These are phyloP conservation scores for Cyclanthera cordifolia DNA, from an alignment of 306 rosid genomes.

Conservation along the genomic window DNA sequence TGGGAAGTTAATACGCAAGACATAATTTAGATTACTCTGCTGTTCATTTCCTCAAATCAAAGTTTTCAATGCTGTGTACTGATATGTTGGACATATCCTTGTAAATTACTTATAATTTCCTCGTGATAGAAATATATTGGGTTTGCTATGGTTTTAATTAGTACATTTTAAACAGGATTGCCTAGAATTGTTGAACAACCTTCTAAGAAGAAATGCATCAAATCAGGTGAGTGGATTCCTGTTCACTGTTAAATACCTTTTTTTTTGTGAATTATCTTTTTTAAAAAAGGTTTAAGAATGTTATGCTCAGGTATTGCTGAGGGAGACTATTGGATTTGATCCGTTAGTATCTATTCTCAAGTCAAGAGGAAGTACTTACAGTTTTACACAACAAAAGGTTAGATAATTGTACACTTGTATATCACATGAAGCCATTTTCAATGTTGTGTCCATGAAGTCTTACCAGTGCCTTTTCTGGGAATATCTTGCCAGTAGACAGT, in stretches of 20 bases:
- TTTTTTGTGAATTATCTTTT: constrained; percentile 17
- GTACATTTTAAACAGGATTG: constrained; percentile 54
- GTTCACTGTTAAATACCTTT: constrained; percentile 31
- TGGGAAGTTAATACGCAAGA: constrained; percentile 4
- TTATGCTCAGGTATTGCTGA: constrained; percentile 50
- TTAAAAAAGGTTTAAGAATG: constrained; percentile 14
- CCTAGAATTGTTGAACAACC: constrained; percentile 75
- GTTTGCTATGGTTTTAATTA: constrained; percentile 21
- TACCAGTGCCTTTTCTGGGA: constrained; percentile 30
- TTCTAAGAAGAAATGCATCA: constrained; percentile 58
- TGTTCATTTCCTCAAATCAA: constrained; percentile 1
- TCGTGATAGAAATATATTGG: not conserved
- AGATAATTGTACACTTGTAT: constrained; percentile 32
- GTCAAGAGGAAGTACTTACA: constrained; percentile 58
- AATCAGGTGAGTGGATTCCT: constrained; percentile 60
- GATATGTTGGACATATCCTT: not conserved
- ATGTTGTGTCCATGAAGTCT: constrained; percentile 11
- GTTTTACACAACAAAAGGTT: constrained; percentile 91
- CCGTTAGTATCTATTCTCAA: constrained; percentile 63
- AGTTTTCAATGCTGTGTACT: not conserved
- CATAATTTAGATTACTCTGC: not conserved
- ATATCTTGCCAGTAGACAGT: constrained; percentile 86
- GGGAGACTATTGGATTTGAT: constrained; percentile 88
- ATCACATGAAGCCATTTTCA: constrained; percentile 9
- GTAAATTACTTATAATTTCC: not conserved